Evolutionary conservation across 2,329 filamentous ascomycete species (phyloP).

Genomic region (Pseudovirgaria hyperparasitica): DNA sequence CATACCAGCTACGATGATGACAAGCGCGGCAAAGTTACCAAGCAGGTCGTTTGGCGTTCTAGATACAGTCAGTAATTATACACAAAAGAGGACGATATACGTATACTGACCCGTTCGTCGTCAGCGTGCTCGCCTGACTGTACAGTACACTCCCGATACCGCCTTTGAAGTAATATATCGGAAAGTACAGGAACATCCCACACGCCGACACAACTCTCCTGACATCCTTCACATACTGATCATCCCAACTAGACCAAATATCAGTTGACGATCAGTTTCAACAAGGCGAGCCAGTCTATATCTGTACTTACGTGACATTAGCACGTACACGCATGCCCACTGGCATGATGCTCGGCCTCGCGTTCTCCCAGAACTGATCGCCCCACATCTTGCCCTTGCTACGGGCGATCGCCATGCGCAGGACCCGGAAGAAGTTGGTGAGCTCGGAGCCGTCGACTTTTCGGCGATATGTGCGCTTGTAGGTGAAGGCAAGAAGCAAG

Average conservation of each 20-base stretch:
- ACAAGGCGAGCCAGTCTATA: neutral
- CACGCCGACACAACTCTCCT: constrained; percentile 20
- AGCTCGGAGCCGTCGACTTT: constrained; percentile 23
- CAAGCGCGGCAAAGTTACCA: constrained; percentile 6
- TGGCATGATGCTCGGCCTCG: constrained; percentile 22
- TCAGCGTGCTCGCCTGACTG: constrained; percentile 25
- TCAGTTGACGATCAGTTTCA: constrained; percentile 5
- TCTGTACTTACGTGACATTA: neutral
- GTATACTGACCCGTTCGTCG: constrained; percentile 5
- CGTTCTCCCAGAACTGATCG: constrained; percentile 18
- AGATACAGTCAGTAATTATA: too few relatives aligned
- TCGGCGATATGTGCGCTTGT: constrained; percentile 19
- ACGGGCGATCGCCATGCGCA: constrained; percentile 16
- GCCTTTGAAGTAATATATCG: constrained; percentile 26
- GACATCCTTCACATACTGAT: constrained; percentile 24
- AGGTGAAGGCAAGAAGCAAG: constrained; percentile 14
- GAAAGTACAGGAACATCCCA: constrained; percentile 25
- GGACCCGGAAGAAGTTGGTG: constrained; percentile 20
- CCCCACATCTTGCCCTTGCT: constrained; percentile 23
- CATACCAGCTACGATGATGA: constrained; percentile 6
- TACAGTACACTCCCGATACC: constrained; percentile 39
- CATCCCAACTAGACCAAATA: constrained; percentile 16
- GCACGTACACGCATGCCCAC: neutral
- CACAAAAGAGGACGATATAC: too few relatives aligned
- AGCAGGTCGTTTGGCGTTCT: constrained; percentile 7